A percentile compares a stretch with the other conserved stretches of the same genome.
Evolutionary conservation across 2,329 filamentous ascomycete genomes (phyloP).

Genomic region (Zasmidium citrigriseum): DNA sequence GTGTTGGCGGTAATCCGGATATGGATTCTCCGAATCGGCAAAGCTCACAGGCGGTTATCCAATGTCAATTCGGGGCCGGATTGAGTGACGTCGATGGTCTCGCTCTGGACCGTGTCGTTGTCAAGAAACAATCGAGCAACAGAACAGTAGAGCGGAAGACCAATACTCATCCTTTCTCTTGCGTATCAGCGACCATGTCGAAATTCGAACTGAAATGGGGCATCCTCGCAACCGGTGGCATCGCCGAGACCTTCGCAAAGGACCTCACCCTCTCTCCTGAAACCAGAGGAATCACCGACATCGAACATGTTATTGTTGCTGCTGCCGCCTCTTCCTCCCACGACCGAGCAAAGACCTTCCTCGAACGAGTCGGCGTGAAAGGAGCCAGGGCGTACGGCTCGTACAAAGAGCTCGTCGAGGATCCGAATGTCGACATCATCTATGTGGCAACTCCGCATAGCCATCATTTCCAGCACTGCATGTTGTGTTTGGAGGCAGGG

Average conservation of each 20-base stretch:
- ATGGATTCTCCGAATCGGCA: no score
- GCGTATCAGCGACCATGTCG: constrained; percentile 23
- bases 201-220: constrained; percentile 40
- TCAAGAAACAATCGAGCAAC: no score
- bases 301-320: constrained; percentile 75
- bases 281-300: constrained; percentile 67
- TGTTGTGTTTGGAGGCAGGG: constrained; percentile 78
- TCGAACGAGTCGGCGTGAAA: constrained; percentile 68
- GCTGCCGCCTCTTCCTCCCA: constrained; percentile 76
- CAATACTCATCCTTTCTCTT: no score
- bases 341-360: constrained; percentile 69
- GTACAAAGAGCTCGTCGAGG: constrained; percentile 77
- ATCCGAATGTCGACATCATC: constrained; percentile 78
- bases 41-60: no score
- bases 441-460: constrained; percentile 90
- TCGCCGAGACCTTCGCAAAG: constrained; percentile 61
- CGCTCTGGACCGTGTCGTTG: no score
- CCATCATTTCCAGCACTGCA: constrained; percentile 88
- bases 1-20: no score
- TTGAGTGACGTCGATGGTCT: no score
- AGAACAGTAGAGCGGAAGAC: no score
- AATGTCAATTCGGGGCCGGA: no score
- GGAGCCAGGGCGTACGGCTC: constrained; percentile 75
- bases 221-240: constrained; percentile 52
- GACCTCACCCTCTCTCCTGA: constrained; percentile 76